A percentile compares a stretch with the other conserved stretches of the same genome.
phyloP scores from a whole-genome alignment of 345 rosid species.

The Streptanthus diversifolius region DNA sequence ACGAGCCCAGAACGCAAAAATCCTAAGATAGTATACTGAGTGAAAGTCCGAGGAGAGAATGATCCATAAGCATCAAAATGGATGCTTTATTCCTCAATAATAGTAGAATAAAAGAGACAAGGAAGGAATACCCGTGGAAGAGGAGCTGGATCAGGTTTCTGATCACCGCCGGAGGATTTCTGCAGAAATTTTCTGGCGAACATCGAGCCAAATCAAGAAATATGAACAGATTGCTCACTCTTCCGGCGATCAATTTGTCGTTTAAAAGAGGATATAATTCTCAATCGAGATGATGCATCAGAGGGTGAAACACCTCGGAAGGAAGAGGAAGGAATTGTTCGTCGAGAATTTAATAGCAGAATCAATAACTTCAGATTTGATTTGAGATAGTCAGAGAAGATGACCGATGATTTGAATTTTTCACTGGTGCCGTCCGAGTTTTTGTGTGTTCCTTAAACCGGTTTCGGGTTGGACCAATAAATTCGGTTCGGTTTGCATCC shows the following conservation, averaged over 20 bases:
- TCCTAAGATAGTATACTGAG: neutral
- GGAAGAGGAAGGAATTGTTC: neutral
- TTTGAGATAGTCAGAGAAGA: slow-evolving; percentile 29
- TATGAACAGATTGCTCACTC: slow-evolving; percentile 6
- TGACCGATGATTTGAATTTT: slow-evolving; percentile 22
- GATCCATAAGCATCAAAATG: neutral
- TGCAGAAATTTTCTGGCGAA: slow-evolving; percentile 48
- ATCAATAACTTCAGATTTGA: slow-evolving; percentile 14
- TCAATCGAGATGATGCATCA: slow-evolving; percentile 6
- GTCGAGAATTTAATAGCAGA: slow-evolving; percentile 21
- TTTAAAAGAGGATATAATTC: neutral
- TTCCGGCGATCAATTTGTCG: neutral
- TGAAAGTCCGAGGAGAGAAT: neutral
- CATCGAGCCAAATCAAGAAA: slow-evolving; percentile 39
- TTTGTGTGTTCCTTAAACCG: slow-evolving; percentile 6
- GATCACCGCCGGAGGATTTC: slow-evolving; percentile 29
- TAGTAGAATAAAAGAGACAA: neutral
- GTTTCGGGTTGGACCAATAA: neutral
- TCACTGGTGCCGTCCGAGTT: neutral
- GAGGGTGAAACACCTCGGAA: too few species aligned
- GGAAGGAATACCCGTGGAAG: slow-evolving; percentile 35
- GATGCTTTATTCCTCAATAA: neutral
- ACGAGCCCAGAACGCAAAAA: neutral
- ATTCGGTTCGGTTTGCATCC: neutral
- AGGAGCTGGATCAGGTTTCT: slow-evolving; percentile 26